Evolutionary conservation across 2,329 filamentous ascomycete genomes (phyloP), one percentile per base, ranked within the genome.

Genomic region (Colletotrichum noveboracense): DNA sequence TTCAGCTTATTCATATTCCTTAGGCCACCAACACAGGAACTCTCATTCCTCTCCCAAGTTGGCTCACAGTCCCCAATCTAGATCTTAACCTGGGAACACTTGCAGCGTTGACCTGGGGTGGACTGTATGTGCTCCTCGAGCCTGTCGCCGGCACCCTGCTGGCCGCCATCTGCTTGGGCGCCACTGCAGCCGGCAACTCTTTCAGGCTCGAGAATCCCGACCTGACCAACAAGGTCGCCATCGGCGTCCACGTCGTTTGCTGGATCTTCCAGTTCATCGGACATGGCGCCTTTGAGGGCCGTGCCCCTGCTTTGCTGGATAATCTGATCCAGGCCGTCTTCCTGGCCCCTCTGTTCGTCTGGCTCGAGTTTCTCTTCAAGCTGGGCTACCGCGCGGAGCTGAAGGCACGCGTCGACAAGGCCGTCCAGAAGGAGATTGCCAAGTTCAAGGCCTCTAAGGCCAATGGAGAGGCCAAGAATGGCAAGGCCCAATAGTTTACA

Each of bases 211-310:
- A 91, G 32, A 83, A 89, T 77, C 83, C 89, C 7, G 85, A 86
- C 34, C 79, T 83, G 18, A 89, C 88, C 64, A 91, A 90, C 76
- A 84, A 90, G 79, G 82, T 84, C 32, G 94, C 95, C 52, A 87
- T 94, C 21, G 92, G 87, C 5, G 85, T 96, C 58, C 93, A 97
- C 79, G 83, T 96, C 60, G 87, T 93, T 62, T 93, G 92, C 76
- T 99, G 97, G 97, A 87, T 98, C 71, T 89, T 93, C 66, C 97
- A 99, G 83, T 98, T 99, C 82, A 80, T 98, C 66, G 97, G 97
- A 32, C 97, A 99, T 82, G 96, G 96, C 48, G 92, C 90, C 66
- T 98, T 95, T 80, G 97, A 98, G 85, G 92, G 94, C 24, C 92
- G 96, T 68, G 95, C 96, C 4, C 97, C 96, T 9, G 96, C 96